These are phyloP conservation scores for Scedosporium apiospermum DNA, from an alignment of 2,329 filamentous ascomycete genomes.

Conservation along the genomic window DNA sequence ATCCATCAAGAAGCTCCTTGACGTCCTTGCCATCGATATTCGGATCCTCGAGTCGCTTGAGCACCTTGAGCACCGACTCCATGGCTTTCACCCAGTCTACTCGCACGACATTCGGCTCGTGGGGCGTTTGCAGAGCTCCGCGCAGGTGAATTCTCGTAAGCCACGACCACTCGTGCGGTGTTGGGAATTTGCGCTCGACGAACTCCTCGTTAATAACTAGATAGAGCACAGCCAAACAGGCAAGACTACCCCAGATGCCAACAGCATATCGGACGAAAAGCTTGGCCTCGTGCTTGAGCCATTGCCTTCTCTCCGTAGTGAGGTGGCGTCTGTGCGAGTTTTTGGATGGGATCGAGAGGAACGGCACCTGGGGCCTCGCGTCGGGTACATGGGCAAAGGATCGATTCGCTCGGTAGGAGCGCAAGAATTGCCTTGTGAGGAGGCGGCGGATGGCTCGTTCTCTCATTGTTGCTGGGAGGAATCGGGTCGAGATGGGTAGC, in stretches of 20 bases:
- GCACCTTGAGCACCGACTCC: conserved; percentile 45
- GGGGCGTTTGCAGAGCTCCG: conserved; percentile 50
- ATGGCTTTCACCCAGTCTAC: conserved; percentile 62
- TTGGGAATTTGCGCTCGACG: conserved; percentile 67
- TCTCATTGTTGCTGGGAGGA: conserved; percentile 22
- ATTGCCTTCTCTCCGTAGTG: conserved; percentile 66
- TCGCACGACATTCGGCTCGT: conserved; percentile 39
- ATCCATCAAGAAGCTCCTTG: conserved; percentile 43
- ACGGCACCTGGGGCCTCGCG: conserved; percentile 38
- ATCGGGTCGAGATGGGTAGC: not conserved
- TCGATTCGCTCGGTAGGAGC: conserved; percentile 8
- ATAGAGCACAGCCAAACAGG: conserved; percentile 50
- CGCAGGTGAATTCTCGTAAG: conserved; percentile 60
- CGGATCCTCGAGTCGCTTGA: conserved; percentile 61
- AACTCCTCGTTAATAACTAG: conserved; percentile 64
- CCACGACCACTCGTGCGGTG: conserved; percentile 73
- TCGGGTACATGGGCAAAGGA: conserved; percentile 12
- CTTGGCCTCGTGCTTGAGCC: conserved; percentile 61
- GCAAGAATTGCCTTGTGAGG: conserved; percentile 15
- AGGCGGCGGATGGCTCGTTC: conserved; percentile 26
- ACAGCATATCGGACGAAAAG: conserved; percentile 58
- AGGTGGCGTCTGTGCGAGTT: conserved; percentile 59
- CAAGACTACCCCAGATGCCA: conserved; percentile 55
- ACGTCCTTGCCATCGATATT: conserved; percentile 59
- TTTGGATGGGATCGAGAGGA: conserved; percentile 35